Evolutionary conservation across 176 grass and related monocot genomes (phyloP), one percentile per base, ranked within the genome.

Genomic region (Thalia dealbata): DNA sequence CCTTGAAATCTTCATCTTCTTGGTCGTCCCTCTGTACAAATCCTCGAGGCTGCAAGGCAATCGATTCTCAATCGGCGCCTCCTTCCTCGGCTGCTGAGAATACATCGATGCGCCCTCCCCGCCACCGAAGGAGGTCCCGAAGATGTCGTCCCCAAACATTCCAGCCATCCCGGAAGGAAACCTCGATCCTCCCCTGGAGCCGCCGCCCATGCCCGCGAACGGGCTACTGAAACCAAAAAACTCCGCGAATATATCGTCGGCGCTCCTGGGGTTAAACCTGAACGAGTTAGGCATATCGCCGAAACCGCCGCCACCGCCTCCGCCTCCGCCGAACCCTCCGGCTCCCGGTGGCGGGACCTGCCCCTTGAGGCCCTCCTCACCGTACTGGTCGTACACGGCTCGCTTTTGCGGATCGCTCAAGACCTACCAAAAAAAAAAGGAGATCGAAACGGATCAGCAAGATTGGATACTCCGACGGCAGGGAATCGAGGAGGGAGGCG

Each of bases 161-260:
- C 73, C 73, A 6, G 26, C 28, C 13, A 30, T 27, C 14, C 66
- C 66, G 14, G 14, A 4, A 23, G 54, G 54, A 29, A 71, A 71
- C 46, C 69, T 71, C 46, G 69, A 71, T 71, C 69, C 46, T 7
- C 43, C 46, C 23, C 44, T 50, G n/a, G 23, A 13, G 0, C 43
- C 46, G 70, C 73, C 55, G 3, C 73, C 56, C 56, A 75, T 75
- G 22, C 73, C 73, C 14, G 56, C 58, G 58, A 75, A 75, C 13
- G 73, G 73, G 73, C 73, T 75, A 35, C 56, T 63, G 58, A 75
- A 75, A 11, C 73, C 73, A 19, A 75, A 75, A 38, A 75, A 75
- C 55, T 75, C 73, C 6, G 73, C 35, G 42, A 75, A 75, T 64
- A 75, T 75, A 35, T 75, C 73, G 23, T 75, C 73, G 3, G 73